Evolutionary conservation across 2,329 filamentous ascomycete genomes (phyloP).

Genomic region (Fusarium goolgardi): DNA sequence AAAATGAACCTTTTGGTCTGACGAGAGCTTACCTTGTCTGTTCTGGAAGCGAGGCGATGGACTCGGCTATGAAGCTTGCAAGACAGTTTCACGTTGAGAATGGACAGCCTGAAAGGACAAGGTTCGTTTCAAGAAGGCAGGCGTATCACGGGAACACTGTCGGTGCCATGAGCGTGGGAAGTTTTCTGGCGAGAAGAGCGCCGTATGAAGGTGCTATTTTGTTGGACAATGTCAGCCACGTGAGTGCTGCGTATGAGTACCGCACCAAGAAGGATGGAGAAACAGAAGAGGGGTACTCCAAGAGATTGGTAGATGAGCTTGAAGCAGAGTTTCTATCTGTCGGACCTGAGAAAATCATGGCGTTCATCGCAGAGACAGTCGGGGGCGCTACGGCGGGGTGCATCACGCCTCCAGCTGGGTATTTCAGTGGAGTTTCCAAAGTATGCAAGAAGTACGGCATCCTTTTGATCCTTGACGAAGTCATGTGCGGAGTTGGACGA

Average conservation of each 20-base stretch:
- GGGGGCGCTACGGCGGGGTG: conserved; percentile 76
- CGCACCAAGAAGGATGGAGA: conserved; percentile 65
- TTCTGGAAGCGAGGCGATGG: conserved; percentile 56
- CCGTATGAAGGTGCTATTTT: conserved; percentile 63
- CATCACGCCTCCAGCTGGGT: conserved; percentile 73
- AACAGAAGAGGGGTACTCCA: conserved; percentile 68
- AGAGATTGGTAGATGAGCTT: conserved; percentile 70
- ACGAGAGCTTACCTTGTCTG: conserved; percentile 53
- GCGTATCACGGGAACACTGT: conserved; percentile 65
- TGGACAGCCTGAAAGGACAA: conserved; percentile 49
- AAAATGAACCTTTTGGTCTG: conserved; percentile 53
- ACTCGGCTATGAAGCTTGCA: conserved; percentile 62
- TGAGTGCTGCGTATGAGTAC: conserved; percentile 76
- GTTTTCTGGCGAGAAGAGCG: conserved; percentile 68
- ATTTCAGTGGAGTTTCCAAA: conserved; percentile 73
- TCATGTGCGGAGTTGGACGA: conserved; percentile 76
- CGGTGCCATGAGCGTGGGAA: conserved; percentile 72
- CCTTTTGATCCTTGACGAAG: conserved; percentile 81
- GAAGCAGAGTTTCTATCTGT: conserved; percentile 73
- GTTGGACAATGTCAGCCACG: conserved; percentile 62
- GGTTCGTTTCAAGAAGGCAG: conserved; percentile 58
- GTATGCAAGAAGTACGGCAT: conserved; percentile 78
- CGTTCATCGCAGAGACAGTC: conserved; percentile 79
- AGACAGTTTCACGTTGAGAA: conserved; percentile 61
- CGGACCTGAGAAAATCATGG: conserved; percentile 74